These are phyloP conservation scores for Camellia oleifera DNA, from an alignment of 179 eudicot genomes.

Conservation along the genomic window DNA sequence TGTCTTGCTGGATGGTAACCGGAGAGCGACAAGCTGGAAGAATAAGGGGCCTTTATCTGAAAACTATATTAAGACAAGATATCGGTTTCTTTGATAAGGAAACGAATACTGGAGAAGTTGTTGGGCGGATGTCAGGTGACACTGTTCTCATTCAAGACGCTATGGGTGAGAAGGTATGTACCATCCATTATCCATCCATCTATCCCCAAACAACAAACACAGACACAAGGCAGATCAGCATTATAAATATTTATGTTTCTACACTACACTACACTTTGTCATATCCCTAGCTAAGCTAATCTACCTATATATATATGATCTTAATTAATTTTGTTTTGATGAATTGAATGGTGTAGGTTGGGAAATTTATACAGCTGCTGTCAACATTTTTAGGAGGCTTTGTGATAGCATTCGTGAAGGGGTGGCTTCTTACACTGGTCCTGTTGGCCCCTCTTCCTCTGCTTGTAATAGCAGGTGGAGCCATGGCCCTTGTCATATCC, in stretches of 20 bases:
- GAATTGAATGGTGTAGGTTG: slow-evolving; percentile 34
- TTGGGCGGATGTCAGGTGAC: slow-evolving; percentile 72
- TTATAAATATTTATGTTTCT: not conserved
- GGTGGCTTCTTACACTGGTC: slow-evolving; percentile 65
- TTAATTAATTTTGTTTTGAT: not conserved
- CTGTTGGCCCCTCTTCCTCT: slow-evolving; percentile 49
- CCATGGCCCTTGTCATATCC: slow-evolving; percentile 33
- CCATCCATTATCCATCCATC: not conserved
- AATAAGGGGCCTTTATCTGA: slow-evolving; percentile 54
- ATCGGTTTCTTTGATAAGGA: slow-evolving; percentile 58
- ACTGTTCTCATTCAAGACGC: slow-evolving; percentile 81
- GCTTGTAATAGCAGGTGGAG: slow-evolving; percentile 43
- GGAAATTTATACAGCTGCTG: slow-evolving; percentile 46
- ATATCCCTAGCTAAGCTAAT: too few relatives aligned
- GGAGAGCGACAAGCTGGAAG: slow-evolving; percentile 69
- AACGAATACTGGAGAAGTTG: slow-evolving; percentile 61
- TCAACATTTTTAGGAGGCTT: slow-evolving; percentile 56
- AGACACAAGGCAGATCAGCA: not conserved
- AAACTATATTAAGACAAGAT: slow-evolving; percentile 60
- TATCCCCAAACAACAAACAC: not conserved
- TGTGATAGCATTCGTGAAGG: slow-evolving; percentile 48
- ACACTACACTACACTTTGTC: too few relatives aligned
- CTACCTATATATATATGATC: too few relatives aligned
- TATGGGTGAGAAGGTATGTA: slow-evolving; percentile 65
- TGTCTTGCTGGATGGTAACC: slow-evolving; percentile 69